These are phyloP conservation scores for Anisodus acutangulus DNA, from an alignment of 257 asterid genomes.

Conservation along the genomic window DNA sequence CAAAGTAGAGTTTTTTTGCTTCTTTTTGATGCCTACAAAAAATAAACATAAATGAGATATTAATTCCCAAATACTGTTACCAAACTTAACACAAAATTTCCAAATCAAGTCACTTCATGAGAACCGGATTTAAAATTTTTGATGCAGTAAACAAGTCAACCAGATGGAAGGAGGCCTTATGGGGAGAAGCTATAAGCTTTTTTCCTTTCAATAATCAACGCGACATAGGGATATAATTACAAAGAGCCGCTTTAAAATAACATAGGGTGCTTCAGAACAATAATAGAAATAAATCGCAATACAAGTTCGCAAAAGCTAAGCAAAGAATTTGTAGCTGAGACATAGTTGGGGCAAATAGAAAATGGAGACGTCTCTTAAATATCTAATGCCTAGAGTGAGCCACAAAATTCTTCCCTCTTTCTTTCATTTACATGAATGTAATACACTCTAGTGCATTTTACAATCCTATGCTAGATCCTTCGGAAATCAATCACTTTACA, in stretches of 20 bases:
- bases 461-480: constrained; percentile 17
- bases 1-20: too few species aligned
- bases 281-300: background rate
- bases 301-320: background rate
- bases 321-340: background rate
- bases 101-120: background rate
- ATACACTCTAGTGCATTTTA: constrained; percentile 15
- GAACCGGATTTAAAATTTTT: background rate
- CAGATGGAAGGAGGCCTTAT: background rate
- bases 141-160: background rate
- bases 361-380: background rate
- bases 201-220: background rate
- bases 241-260: too few species aligned
- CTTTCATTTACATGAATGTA: constrained; percentile 25
- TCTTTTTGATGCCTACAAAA: too few species aligned
- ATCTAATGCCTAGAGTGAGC: background rate
- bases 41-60: too few species aligned
- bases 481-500: constrained; percentile 23
- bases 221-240: constrained; percentile 48
- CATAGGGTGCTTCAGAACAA: background rate
- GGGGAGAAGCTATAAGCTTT: background rate
- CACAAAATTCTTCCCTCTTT: constrained; percentile 20
- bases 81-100: too few species aligned
- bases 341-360: background rate
- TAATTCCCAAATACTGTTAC: too few species aligned